phyloP scores from a whole-genome alignment of 345 rosid species.

The Sisymbrium altissimum region DNA sequence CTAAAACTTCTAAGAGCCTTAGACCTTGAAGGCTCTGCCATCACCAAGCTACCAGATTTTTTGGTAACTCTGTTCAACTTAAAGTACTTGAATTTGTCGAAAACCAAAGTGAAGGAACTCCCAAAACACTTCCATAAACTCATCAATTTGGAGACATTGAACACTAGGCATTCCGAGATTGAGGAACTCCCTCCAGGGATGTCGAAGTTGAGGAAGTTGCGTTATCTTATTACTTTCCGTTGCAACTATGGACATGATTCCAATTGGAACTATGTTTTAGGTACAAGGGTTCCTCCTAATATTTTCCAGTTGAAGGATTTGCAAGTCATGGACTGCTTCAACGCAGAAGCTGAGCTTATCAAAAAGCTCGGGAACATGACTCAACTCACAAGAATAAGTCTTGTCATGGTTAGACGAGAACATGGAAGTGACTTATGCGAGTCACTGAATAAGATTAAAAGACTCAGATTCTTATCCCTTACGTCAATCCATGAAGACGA shows the following conservation, averaged over 20 bases:
- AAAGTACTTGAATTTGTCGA: slow-evolving; percentile 36
- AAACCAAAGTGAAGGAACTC: slow-evolving; percentile 34
- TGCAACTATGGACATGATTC: not conserved
- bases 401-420: slow-evolving; percentile 17
- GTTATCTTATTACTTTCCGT: slow-evolving; percentile 21
- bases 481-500: slow-evolving; percentile 17
- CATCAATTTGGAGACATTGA: slow-evolving; percentile 31
- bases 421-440: slow-evolving; percentile 35
- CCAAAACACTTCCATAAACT: slow-evolving; percentile 35
- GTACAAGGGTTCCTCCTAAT: slow-evolving; percentile 13
- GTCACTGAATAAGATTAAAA: slow-evolving; percentile 23
- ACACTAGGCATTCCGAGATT: slow-evolving; percentile 18
- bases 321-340: slow-evolving; percentile 31
- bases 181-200: slow-evolving; percentile 36
- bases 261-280: slow-evolving; percentile 17
- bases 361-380: slow-evolving; percentile 30
- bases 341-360: slow-evolving; percentile 13
- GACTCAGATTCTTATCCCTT: slow-evolving; percentile 28
- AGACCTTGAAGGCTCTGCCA: slow-evolving; percentile 34
- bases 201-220: slow-evolving; percentile 27
- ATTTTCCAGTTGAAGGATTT: slow-evolving; percentile 31
- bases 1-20: slow-evolving; percentile 30
- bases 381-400: slow-evolving; percentile 32
- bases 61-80: slow-evolving; percentile 36
- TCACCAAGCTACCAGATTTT: slow-evolving; percentile 28